phyloP scores from a whole-genome alignment of 2,329 filamentous ascomycete species.

The Alternaria ventricosa region DNA sequence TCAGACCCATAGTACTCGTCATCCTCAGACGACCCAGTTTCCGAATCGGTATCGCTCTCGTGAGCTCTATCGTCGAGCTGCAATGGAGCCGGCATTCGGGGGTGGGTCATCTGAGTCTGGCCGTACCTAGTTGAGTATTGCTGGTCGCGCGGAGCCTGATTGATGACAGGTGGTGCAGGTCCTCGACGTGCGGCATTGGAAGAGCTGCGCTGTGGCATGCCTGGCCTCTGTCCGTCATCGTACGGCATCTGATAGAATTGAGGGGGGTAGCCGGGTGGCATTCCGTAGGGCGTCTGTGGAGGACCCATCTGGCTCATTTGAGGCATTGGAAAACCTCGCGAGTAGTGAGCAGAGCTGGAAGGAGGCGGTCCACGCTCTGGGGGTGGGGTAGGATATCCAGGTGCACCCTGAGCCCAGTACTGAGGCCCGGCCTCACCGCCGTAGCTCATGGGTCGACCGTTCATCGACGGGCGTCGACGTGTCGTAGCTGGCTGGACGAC shows the following conservation, averaged over 20 bases:
- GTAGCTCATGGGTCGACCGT: slow-evolving; percentile 42
- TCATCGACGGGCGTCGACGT: slow-evolving; percentile 4
- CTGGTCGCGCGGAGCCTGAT: slow-evolving; percentile 28
- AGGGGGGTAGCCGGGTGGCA: slow-evolving; percentile 20
- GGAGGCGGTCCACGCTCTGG: slow-evolving; percentile 42
- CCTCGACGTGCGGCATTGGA: slow-evolving; percentile 25
- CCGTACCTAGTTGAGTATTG: slow-evolving; percentile 38
- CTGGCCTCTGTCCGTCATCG: slow-evolving; percentile 28
- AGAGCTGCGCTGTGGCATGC: slow-evolving; percentile 26
- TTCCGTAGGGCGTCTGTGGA: slow-evolving; percentile 24
- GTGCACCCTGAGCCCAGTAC: slow-evolving; percentile 32
- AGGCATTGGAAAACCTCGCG: slow-evolving; percentile 1
- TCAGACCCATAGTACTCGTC: slow-evolving; percentile 15
- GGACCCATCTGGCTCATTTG: slow-evolving; percentile 5
- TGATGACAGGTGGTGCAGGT: slow-evolving; percentile 27
- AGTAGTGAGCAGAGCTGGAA: slow-evolving; percentile 7
- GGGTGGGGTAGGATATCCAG: slow-evolving; percentile 29
- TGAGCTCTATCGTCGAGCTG: slow-evolving; percentile 22
- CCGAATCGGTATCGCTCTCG: slow-evolving; percentile 17
- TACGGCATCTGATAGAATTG: slow-evolving; percentile 28
- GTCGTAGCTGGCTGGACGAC: slow-evolving; percentile 37
- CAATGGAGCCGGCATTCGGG: slow-evolving; percentile 5
- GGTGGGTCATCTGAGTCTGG: slow-evolving; percentile 19
- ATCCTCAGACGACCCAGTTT: slow-evolving; percentile 20
- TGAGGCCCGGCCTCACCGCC: slow-evolving; percentile 28